phyloP scores from a whole-genome alignment of 345 rosid species.

The Salix brachista region DNA sequence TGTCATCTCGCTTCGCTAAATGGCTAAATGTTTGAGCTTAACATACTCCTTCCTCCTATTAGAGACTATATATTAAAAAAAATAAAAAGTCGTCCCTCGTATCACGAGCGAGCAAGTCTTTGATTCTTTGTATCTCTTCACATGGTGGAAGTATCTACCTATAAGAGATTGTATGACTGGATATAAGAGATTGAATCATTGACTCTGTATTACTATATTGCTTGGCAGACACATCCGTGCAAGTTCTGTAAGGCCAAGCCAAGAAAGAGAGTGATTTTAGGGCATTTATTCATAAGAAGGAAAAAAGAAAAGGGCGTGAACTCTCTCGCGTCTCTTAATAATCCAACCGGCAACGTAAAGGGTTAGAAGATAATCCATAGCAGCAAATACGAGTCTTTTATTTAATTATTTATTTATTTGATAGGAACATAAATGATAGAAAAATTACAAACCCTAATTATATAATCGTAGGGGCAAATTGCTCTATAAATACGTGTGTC shows the following conservation, averaged over 20 bases:
- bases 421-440: not conserved
- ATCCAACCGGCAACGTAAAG: not conserved
- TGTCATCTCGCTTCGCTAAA: too few species aligned
- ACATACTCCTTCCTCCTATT: too few species aligned
- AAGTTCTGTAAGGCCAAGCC: not conserved
- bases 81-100: not conserved
- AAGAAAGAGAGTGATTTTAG: not conserved
- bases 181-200: not conserved
- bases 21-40: too few species aligned
- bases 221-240: not conserved
- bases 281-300: not conserved
- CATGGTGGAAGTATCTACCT: not conserved
- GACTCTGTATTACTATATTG: not conserved
- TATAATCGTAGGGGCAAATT: not conserved
- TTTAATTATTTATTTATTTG: not conserved
- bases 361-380: not conserved
- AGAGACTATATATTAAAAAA: too few species aligned
- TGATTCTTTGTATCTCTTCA: not conserved
- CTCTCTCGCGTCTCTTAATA: not conserved
- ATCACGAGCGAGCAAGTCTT: slow-evolving; percentile 2
- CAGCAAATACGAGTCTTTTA: not conserved
- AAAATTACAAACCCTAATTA: not conserved
- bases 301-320: too few species aligned
- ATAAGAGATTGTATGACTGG: not conserved
- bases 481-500: not conserved